Conservation (phyloP, 108 stramenopile genomes). For the Hondaea fermentalgiana region DNA sequence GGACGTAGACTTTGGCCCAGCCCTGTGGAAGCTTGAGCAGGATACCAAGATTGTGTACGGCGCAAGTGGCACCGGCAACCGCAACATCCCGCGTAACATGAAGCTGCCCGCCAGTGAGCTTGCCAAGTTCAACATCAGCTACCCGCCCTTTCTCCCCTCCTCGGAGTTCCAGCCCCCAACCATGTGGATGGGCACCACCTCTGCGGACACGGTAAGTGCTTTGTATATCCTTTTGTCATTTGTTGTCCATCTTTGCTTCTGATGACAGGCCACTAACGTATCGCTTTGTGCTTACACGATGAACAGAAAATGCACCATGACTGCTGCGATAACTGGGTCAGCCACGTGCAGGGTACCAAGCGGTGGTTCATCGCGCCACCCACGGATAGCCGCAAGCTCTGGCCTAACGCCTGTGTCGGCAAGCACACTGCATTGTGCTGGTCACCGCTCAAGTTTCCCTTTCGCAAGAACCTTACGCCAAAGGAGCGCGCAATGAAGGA, state of each 20-base stretch:
- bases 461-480: neutral
- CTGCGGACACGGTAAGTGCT: neutral
- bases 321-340: conserved; percentile 1
- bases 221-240: neutral
- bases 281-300: neutral
- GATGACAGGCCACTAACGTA: neutral
- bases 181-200: conserved; percentile 15
- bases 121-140: neutral
- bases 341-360: neutral
- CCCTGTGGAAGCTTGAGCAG: neutral
- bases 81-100: conserved; percentile 3
- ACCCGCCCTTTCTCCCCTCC: neutral
- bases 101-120: neutral
- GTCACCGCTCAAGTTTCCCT: conserved; percentile 2
- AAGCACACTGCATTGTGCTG: neutral
- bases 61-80: neutral
- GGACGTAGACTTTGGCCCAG: neutral
- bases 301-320: neutral
- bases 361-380: conserved; percentile 16
- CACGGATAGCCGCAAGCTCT: neutral
- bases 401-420: neutral
- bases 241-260: neutral
- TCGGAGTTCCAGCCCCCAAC: neutral
- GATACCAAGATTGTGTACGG: neutral
- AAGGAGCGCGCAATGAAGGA: neutral